phyloP scores from a whole-genome alignment of 2,329 filamentous ascomycete genomes.

The Graphiopsis chlorocephala region DNA sequence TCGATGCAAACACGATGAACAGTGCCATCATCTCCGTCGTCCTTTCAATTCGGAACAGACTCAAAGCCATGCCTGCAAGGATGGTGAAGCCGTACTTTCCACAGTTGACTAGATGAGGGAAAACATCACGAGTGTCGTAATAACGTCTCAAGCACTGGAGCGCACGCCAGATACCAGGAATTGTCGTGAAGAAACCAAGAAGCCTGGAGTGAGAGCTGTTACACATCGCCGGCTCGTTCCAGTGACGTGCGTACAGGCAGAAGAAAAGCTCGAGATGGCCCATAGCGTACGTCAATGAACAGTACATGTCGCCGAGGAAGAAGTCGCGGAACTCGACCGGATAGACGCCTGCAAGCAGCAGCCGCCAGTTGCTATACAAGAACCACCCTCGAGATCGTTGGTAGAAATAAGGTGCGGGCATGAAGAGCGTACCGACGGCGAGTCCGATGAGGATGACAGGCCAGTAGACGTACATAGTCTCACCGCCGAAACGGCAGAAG shows the following conservation, averaged over 20 bases:
- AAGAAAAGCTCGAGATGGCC: conserved; percentile 92
- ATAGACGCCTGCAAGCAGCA: conserved; percentile 80
- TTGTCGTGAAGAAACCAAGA: conserved; percentile 77
- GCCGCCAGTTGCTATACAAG: conserved; percentile 84
- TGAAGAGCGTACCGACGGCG: conserved; percentile 67
- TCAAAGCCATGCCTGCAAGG: conserved; percentile 71
- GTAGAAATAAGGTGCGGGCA: conserved; percentile 73
- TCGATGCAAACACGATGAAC: conserved; percentile 75
- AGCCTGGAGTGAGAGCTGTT: conserved; percentile 82
- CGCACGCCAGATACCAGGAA: conserved; percentile 87
- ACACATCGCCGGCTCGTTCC: conserved; percentile 71
- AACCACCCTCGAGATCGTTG: conserved; percentile 80
- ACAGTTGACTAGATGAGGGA: conserved; percentile 88
- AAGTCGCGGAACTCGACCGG: conserved; percentile 97
- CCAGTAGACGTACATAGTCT: conserved; percentile 76
- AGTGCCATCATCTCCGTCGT: conserved; percentile 59
- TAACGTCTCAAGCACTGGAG: conserved; percentile 90
- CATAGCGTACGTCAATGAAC: conserved; percentile 86
- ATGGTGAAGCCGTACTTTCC: conserved; percentile 90
- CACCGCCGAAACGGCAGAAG: conserved; percentile 66
- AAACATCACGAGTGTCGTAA: conserved; percentile 77
- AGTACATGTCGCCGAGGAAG: conserved; percentile 96
- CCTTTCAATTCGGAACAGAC: conserved; percentile 72
- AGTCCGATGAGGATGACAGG: conserved; percentile 75
- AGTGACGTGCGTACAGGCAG: conserved; percentile 79